Percentiles rank a stretch among this genome's conserved stretches.
phyloP scores from a whole-genome alignment of 306 rosid genomes.

The peach (Prunus persica) region DNA sequence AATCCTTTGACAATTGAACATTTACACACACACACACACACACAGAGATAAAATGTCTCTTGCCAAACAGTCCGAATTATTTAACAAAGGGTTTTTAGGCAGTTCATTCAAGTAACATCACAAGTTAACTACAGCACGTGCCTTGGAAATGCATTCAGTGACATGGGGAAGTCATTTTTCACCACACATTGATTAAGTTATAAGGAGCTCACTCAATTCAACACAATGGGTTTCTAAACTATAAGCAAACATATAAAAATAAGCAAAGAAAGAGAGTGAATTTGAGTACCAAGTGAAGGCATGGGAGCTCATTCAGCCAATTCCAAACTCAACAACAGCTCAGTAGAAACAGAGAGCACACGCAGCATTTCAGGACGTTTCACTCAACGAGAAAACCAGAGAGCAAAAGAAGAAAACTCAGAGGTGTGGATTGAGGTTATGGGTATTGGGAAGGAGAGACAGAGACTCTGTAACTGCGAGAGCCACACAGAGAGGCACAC shows the following conservation, averaged over 20 bases:
- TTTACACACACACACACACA: not conserved
- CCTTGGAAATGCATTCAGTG: not conserved
- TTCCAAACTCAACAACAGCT: conserved; percentile 27
- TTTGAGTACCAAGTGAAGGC: conserved; percentile 69
- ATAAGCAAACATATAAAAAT: not conserved
- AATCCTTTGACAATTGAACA: not conserved
- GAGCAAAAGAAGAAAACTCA: not conserved
- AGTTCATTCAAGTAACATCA: not conserved
- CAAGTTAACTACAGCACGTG: not conserved
- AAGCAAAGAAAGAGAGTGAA: not conserved
- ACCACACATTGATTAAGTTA: not conserved
- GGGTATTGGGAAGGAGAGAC: conserved; percentile 12
- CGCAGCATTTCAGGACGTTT: conserved; percentile 9
- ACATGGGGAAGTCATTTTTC: not conserved
- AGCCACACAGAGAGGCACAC: conserved; percentile 1
- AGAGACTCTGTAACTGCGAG: not conserved
- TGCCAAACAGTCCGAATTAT: not conserved
- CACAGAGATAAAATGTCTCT: not conserved
- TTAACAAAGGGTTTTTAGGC: not conserved
- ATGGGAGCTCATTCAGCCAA: conserved; percentile 85
- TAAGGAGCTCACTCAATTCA: not conserved
- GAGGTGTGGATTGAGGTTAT: not conserved
- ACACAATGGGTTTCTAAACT: not conserved
- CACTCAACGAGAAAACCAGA: not conserved
- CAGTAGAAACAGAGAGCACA: conserved; percentile 9